These are phyloP conservation scores for Macrolepiota albuminosa DNA, from an alignment of 768 basidiomycete genomes.

Conservation along the genomic window DNA sequence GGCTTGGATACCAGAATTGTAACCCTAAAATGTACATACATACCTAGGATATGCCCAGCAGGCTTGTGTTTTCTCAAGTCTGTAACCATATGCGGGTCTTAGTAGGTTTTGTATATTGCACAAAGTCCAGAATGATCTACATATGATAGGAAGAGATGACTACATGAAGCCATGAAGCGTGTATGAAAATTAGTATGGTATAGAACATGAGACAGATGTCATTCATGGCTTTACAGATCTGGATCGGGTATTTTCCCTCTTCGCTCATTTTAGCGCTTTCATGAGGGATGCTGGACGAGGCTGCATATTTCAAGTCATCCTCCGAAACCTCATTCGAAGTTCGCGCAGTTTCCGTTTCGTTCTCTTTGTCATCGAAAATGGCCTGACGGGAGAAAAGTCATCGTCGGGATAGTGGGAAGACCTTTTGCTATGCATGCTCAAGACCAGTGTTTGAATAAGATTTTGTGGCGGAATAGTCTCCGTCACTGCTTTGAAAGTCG, in stretches of 20 bases:
- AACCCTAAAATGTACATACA: neutral
- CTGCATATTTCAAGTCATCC: neutral
- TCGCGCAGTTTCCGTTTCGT: neutral
- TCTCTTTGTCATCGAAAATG: neutral
- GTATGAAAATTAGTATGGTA: no score
- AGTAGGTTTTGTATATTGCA: no score
- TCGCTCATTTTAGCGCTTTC: neutral
- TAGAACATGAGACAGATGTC: no score
- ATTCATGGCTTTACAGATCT: neutral
- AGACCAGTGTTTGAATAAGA: neutral
- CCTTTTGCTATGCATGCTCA: neutral
- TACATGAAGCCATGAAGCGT: no score
- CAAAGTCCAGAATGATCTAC: no score
- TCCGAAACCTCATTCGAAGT: neutral
- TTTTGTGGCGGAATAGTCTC: no score
- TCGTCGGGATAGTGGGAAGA: neutral
- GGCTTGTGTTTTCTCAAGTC: neutral
- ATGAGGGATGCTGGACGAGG: neutral
- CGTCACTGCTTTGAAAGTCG: neutral
- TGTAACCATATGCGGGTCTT: no score
- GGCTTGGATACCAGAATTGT: conserved; percentile 7
- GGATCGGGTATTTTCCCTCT: neutral
- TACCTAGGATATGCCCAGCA: neutral
- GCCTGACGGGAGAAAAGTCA: neutral
- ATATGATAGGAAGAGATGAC: no score